A percentile compares a stretch with the other conserved stretches of the same genome.
phyloP scores from a whole-genome alignment of 1,284 basidiomycete species.

The Boletellus sp. region DNA sequence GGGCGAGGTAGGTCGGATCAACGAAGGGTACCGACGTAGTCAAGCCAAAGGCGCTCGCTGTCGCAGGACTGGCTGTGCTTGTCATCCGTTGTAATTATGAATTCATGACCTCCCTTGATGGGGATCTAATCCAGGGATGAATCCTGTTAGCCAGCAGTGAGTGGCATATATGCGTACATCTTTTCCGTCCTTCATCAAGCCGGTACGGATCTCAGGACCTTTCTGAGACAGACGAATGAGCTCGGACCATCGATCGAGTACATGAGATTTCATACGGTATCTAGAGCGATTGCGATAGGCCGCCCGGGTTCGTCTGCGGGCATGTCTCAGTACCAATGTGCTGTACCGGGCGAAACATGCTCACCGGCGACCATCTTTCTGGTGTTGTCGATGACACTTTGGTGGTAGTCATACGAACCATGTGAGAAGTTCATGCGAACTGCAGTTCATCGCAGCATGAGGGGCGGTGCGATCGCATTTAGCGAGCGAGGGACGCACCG shows the following conservation, averaged over 20 bases:
- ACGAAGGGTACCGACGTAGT: constrained; percentile 66
- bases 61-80: constrained; percentile 80
- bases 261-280: constrained; percentile 64
- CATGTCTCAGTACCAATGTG: constrained; percentile 11
- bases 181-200: constrained; percentile 81
- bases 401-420: constrained; percentile 95
- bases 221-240: constrained; percentile 54
- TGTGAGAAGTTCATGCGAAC: constrained; percentile 99
- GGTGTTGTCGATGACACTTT: constrained; percentile 96
- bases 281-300: constrained; percentile 95
- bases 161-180: constrained; percentile 50
- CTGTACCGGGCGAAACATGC: constrained; percentile 22
- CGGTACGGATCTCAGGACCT: constrained; percentile 99
- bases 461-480: constrained; percentile 1
- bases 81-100: constrained; percentile 85
- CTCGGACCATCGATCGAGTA: constrained; percentile 11
- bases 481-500: constrained; percentile 53
- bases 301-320: constrained; percentile 62
- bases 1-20: constrained; percentile 9
- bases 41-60: constrained; percentile 83
- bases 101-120: constrained; percentile 91
- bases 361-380: constrained; percentile 76
- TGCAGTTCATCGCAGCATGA: constrained; percentile 32
- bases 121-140: constrained; percentile 52
- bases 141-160: constrained; percentile 5